These are phyloP conservation scores for Stagonosporopsis tanaceti DNA, from an alignment of 2,329 filamentous ascomycete genomes.

Conservation along the genomic window DNA sequence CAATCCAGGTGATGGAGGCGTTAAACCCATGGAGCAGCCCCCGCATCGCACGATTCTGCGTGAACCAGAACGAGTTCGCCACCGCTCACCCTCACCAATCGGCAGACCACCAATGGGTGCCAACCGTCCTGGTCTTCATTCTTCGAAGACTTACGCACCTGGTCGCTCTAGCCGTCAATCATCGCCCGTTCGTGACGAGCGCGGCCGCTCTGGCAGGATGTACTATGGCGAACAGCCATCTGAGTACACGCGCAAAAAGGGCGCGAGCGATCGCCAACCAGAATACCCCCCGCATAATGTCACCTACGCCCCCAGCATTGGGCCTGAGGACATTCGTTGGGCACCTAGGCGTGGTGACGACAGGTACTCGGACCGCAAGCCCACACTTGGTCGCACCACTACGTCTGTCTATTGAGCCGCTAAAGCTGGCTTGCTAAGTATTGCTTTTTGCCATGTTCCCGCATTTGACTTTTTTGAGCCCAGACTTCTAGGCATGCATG, in stretches of 20 bases:
- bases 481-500: neutral
- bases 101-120: conserved; percentile 42
- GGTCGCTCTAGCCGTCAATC: conserved; percentile 38
- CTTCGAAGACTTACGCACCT: conserved; percentile 16
- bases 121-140: conserved; percentile 32
- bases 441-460: conserved; percentile 1
- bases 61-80: conserved; percentile 40
- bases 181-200: conserved; percentile 35
- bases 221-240: conserved; percentile 40
- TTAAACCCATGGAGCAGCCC: conserved; percentile 23
- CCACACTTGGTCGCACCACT: conserved; percentile 32
- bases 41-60: conserved; percentile 40
- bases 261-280: conserved; percentile 28
- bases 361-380: conserved; percentile 35
- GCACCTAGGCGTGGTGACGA: conserved; percentile 36
- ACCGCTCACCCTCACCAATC: conserved; percentile 42
- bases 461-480: conserved; percentile 3
- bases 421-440: neutral
- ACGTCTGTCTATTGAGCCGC: conserved; percentile 41
- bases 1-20: conserved; percentile 36
- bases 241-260: conserved; percentile 26
- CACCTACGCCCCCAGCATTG: conserved; percentile 39
- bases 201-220: conserved; percentile 32
- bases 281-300: conserved; percentile 46
- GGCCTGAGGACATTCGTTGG: conserved; percentile 50